Evolutionary conservation across 306 rosid species (phyloP).

Genomic region (Medicago lupulina): DNA sequence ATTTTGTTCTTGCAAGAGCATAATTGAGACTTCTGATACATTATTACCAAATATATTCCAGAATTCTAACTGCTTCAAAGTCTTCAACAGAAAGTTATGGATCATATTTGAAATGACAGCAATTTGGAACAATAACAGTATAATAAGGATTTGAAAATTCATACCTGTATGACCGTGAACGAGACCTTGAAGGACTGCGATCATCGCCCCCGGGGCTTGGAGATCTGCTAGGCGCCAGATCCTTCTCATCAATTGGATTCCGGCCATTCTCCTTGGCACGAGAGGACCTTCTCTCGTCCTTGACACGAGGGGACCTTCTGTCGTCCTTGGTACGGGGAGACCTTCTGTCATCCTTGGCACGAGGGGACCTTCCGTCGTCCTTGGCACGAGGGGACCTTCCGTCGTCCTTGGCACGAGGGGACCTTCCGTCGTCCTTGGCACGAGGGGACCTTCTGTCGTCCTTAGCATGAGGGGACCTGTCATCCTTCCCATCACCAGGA

Average conservation of each 20-base stretch:
- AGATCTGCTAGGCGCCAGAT: slow-evolving; percentile 56
- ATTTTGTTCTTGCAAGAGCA: not conserved
- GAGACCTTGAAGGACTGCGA: slow-evolving; percentile 65
- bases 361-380: not conserved
- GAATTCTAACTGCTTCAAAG: slow-evolving; percentile 29
- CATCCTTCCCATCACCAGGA: slow-evolving; percentile 47
- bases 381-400: slow-evolving; percentile 34
- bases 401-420: slow-evolving; percentile 32
- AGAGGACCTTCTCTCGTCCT: slow-evolving; percentile 60
- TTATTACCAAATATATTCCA: not conserved
- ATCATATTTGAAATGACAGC: slow-evolving; percentile 17
- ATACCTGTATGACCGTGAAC: slow-evolving; percentile 76
- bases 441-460: not conserved
- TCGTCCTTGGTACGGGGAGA: slow-evolving; percentile 27
- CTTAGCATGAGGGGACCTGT: slow-evolving; percentile 30
- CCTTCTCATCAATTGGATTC: slow-evolving; percentile 57
- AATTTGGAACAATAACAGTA: not conserved
- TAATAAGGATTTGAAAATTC: slow-evolving; percentile 39
- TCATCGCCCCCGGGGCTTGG: slow-evolving; percentile 59
- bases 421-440: slow-evolving; percentile 25
- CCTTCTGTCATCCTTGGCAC: slow-evolving; percentile 29
- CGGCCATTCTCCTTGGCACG: slow-evolving; percentile 64
- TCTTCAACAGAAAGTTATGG: slow-evolving; percentile 8
- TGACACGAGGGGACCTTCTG: not conserved
- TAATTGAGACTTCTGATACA: not conserved